A percentile compares a stretch with the other conserved stretches of the same genome.
Conservation (phyloP, 75 land plant species). For the Azolla pinnata region DNA sequence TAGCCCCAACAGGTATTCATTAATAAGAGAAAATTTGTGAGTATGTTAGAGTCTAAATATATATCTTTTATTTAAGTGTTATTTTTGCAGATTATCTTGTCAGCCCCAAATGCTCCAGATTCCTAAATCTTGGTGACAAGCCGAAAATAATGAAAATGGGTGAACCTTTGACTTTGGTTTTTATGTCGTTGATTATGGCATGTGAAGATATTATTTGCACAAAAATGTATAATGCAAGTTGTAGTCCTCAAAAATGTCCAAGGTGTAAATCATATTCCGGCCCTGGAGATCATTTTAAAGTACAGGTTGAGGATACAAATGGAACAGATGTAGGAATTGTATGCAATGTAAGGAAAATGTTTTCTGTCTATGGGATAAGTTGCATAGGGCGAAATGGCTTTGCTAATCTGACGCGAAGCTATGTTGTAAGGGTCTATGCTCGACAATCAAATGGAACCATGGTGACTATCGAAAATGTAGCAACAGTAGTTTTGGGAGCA, state of each 20-base stretch:
- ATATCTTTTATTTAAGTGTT: no score
- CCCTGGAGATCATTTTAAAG: neutral
- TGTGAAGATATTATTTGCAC: conserved; percentile 2
- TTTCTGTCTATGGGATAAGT: neutral
- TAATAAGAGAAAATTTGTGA: no score
- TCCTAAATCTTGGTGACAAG: neutral
- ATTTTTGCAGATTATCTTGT: conserved; percentile 4
- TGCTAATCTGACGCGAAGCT: neutral
- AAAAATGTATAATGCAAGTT: neutral
- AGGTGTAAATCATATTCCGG: neutral
- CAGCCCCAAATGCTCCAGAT: conserved; percentile 1
- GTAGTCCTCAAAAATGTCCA: neutral
- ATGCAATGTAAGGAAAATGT: neutral
- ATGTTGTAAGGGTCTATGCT: neutral
- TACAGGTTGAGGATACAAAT: neutral
- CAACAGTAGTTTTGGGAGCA: neutral
- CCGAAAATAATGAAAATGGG: neutral
- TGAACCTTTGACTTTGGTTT: neutral
- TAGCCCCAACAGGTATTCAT: no score
- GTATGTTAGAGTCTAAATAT: no score
- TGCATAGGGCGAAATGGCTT: neutral
- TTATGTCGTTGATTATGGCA: conserved; percentile 1
- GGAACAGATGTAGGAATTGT: neutral
- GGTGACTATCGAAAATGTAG: neutral
- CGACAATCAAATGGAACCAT: neutral